These are phyloP conservation scores for Lactarius sanguifluus DNA, from an alignment of 768 basidiomycete genomes.

Conservation along the genomic window DNA sequence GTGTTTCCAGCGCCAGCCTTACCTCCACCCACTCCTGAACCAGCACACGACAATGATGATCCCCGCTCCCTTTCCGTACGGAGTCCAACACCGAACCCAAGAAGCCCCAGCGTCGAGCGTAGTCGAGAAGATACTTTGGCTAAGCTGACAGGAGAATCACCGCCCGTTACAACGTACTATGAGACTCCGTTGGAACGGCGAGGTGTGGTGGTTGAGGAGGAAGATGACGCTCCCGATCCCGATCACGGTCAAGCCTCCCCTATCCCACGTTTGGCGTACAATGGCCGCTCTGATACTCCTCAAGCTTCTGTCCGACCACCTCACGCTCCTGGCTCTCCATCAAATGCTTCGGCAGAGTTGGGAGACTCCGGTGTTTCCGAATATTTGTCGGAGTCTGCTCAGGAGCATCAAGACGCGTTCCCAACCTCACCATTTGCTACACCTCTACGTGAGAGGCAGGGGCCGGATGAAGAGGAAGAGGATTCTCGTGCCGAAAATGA, in stretches of 20 bases:
- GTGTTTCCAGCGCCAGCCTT: conserved; percentile 19
- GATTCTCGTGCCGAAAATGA: conserved; percentile 50
- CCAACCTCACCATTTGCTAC: conserved; percentile 72
- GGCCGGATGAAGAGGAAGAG: conserved; percentile 60
- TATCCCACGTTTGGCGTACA: conserved; percentile 41
- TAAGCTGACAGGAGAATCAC: conserved; percentile 25
- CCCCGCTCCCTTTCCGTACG: conserved; percentile 8
- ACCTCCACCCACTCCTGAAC: conserved; percentile 22
- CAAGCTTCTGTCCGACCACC: conserved; percentile 41
- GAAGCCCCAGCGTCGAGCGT: conserved; percentile 29
- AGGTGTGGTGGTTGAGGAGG: conserved; percentile 26
- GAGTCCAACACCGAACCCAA: conserved; percentile 27
- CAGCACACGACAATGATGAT: conserved; percentile 19
- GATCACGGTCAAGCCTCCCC: conserved; percentile 37
- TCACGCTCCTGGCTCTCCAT: conserved; percentile 55
- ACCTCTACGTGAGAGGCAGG: conserved; percentile 59
- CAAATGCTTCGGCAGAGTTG: conserved; percentile 46
- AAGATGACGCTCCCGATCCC: conserved; percentile 28
- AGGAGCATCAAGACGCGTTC: conserved; percentile 58
- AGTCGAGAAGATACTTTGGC: conserved; percentile 28
- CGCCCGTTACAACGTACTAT: conserved; percentile 22
- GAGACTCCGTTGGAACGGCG: conserved; percentile 26
- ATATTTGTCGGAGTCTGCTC: conserved; percentile 45
- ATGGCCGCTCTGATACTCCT: conserved; percentile 47
- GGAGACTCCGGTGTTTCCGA: conserved; percentile 50